phyloP scores from a whole-genome alignment of 83 land plant genomes.

The Diphasiastrum complanatum region DNA sequence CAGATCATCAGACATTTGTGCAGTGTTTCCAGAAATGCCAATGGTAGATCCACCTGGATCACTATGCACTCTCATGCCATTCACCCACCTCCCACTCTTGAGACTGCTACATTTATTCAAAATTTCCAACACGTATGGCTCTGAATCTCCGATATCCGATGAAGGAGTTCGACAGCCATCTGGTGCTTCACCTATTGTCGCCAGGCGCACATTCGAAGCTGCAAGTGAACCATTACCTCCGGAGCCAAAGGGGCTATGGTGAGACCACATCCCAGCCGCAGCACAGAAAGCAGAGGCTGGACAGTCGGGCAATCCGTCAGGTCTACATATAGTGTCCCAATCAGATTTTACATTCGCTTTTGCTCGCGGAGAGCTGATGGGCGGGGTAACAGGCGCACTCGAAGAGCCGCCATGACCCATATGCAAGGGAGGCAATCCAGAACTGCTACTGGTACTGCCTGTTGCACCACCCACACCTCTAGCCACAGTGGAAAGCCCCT shows the following conservation, averaged over 20 bases:
- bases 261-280: neutral
- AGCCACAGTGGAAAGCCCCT: conserved; percentile 8
- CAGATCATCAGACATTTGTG: no score
- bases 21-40: no score
- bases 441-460: neutral
- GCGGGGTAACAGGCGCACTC: conserved; percentile 9
- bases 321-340: neutral
- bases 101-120: neutral
- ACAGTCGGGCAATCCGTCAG: neutral
- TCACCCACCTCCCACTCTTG: conserved; percentile 14
- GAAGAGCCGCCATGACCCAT: neutral
- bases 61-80: conserved; percentile 4
- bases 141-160: conserved; percentile 11
- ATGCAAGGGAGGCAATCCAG: neutral
- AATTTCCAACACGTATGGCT: conserved; percentile 1
- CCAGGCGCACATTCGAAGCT: neutral
- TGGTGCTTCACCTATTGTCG: neutral
- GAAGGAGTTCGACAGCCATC: conserved; percentile 8
- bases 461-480: no score
- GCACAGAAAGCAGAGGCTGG: neutral
- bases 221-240: neutral
- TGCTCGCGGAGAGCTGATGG: conserved; percentile 9
- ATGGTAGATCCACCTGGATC: neutral
- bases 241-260: neutral
- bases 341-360: neutral